Percentiles rank a stretch among this genome's conserved stretches.
Evolutionary conservation across 2,329 filamentous ascomycete genomes (phyloP).

Genomic region (Neocatenulostroma microsporum): DNA sequence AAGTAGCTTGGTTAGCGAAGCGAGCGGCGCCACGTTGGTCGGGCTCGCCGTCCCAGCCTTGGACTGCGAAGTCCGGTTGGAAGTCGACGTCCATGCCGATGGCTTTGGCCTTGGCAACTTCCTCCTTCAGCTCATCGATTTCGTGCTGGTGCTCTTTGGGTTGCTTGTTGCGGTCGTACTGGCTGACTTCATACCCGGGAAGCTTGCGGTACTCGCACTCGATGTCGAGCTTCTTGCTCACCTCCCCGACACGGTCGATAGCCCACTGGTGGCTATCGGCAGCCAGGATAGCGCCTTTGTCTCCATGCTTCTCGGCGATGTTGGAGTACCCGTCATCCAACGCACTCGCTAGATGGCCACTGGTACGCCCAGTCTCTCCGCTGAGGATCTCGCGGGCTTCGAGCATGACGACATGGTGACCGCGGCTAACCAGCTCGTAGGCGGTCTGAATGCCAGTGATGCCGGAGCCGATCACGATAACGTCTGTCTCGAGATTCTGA

Average conservation of each 20-base stretch:
- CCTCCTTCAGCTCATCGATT: constrained; percentile 38
- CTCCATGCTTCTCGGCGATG: constrained; percentile 47
- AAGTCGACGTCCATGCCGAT: constrained; percentile 40
- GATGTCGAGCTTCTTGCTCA: constrained; percentile 43
- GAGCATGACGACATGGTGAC: constrained; percentile 44
- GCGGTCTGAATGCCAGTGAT: constrained; percentile 47
- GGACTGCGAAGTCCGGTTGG: constrained; percentile 39
- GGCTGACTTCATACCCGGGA: constrained; percentile 45
- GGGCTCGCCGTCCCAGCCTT: constrained; percentile 45
- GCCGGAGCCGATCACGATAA: constrained; percentile 47
- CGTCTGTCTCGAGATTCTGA: constrained; percentile 40
- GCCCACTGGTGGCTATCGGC: constrained; percentile 52
- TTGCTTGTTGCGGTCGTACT: constrained; percentile 36
- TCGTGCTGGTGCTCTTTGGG: constrained; percentile 39
- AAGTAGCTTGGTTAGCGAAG: constrained; percentile 44
- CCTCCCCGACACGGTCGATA: constrained; percentile 44
- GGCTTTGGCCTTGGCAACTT: constrained; percentile 38
- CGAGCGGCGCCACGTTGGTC: constrained; percentile 48
- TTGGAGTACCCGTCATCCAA: constrained; percentile 48
- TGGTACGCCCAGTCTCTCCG: constrained; percentile 49
- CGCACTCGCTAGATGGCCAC: constrained; percentile 48
- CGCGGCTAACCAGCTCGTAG: constrained; percentile 47
- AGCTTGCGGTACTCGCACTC: constrained; percentile 51
- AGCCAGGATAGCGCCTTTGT: constrained; percentile 41
- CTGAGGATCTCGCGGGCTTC: constrained; percentile 49